Evolutionary conservation across 129 eudicot species (phyloP).

Genomic region (Flaveria linearis): DNA sequence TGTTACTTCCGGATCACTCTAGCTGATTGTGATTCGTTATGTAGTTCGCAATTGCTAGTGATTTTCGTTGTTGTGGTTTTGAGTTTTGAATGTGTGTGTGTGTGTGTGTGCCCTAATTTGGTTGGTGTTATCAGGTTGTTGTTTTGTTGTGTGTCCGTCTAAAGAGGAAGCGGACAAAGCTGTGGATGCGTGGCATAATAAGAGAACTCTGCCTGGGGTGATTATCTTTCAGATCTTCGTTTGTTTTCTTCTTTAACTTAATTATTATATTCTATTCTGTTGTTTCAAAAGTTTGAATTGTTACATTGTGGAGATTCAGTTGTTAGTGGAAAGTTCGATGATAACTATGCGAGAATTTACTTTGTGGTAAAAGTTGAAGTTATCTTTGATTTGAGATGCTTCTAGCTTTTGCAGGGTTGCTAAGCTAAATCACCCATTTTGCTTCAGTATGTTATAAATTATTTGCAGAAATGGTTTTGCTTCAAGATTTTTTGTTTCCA

Average conservation of each 20-base stretch:
- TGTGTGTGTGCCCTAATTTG: slow-evolving; percentile 43
- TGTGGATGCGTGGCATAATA: slow-evolving; percentile 80
- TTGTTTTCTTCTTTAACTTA: neutral
- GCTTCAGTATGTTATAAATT: neutral
- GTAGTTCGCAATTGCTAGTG: neutral
- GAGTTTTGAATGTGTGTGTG: slow-evolving; percentile 15
- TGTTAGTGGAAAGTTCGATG: slow-evolving; percentile 8
- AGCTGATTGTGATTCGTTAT: neutral
- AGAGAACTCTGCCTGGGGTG: slow-evolving; percentile 93
- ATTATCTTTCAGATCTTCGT: slow-evolving; percentile 41
- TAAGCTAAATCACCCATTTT: neutral
- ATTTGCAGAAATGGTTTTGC: slow-evolving; percentile 1
- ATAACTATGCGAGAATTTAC: slow-evolving; percentile 15
- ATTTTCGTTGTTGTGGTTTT: slow-evolving; percentile 21
- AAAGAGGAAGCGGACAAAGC: slow-evolving; percentile 96
- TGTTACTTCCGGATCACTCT: slow-evolving; percentile 39
- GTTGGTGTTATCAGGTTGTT: slow-evolving; percentile 64
- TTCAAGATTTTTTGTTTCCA: neutral
- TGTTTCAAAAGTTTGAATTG: neutral
- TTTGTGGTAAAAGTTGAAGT: slow-evolving; percentile 2
- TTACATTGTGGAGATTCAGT: neutral
- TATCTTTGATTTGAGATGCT: neutral
- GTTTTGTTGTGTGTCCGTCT: slow-evolving; percentile 90
- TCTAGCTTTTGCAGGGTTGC: neutral
- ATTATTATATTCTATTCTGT: neutral